Evolutionary conservation across 2,329 filamentous ascomycete genomes (phyloP).

Genomic region (Fusarium sp.): DNA sequence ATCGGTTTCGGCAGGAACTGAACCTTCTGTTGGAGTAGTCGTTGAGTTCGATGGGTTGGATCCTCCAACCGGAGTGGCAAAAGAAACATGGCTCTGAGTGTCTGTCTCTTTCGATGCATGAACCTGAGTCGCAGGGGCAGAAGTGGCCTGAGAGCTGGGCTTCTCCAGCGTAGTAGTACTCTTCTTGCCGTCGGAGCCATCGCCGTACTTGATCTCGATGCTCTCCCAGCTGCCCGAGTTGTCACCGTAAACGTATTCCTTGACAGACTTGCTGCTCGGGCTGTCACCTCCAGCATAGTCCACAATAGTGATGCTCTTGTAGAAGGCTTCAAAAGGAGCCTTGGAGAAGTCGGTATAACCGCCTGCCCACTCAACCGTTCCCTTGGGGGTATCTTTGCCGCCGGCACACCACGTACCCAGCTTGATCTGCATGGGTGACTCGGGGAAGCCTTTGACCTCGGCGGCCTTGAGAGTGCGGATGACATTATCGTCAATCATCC

Average conservation of each 20-base stretch:
- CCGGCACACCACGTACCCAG: slow-evolving; percentile 74
- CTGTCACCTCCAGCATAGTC: slow-evolving; percentile 58
- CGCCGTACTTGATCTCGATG: slow-evolving; percentile 55
- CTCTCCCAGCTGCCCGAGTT: slow-evolving; percentile 58
- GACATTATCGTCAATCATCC: slow-evolving; percentile 69
- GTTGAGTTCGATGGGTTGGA: background rate
- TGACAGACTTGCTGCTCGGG: slow-evolving; percentile 50
- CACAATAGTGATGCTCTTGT: slow-evolving; percentile 63
- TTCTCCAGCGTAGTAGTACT: background rate
- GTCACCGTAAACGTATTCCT: slow-evolving; percentile 61
- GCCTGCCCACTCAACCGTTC: slow-evolving; percentile 77
- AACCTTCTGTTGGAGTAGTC: background rate
- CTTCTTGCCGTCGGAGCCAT: background rate
- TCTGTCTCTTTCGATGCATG: background rate
- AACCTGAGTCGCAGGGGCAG: background rate
- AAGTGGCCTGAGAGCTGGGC: background rate
- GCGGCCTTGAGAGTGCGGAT: slow-evolving; percentile 68
- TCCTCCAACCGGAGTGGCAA: background rate
- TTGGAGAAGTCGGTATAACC: slow-evolving; percentile 63
- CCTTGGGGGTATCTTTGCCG: slow-evolving; percentile 65
- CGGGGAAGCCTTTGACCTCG: slow-evolving; percentile 69
- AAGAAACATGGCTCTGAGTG: background rate
- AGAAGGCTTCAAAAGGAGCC: slow-evolving; percentile 63
- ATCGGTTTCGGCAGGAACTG: background rate
- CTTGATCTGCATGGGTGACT: slow-evolving; percentile 77